These are phyloP conservation scores for Moniliella sp. DNA, from an alignment of 1,284 basidiomycete species.

Conservation along the genomic window DNA sequence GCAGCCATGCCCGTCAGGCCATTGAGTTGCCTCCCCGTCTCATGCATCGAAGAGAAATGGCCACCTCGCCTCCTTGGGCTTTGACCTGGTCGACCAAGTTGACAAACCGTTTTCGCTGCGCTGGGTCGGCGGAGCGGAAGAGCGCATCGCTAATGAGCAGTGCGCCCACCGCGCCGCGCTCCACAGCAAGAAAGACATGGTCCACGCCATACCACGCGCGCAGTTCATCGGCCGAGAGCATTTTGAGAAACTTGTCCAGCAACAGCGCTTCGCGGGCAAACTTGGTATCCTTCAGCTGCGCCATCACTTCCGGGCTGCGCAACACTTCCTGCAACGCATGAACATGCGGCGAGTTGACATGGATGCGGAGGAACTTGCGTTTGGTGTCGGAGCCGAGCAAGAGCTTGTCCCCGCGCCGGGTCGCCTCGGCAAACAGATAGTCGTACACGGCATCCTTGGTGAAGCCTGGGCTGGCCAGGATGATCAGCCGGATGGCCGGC, in stretches of 20 bases:
- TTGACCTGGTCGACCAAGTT: constrained; percentile 69
- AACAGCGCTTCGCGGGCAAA: constrained; percentile 71
- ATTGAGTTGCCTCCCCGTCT: constrained; percentile 69
- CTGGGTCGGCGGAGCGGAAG: constrained; percentile 43
- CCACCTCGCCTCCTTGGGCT: constrained; percentile 66
- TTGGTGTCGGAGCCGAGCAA: constrained; percentile 46
- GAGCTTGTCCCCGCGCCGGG: constrained; percentile 56
- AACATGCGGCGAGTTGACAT: constrained; percentile 77
- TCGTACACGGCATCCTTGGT: constrained; percentile 73
- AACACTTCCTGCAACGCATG: constrained; percentile 62
- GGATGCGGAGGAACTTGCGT: constrained; percentile 72
- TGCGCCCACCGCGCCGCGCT: constrained; percentile 79
- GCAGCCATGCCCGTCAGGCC: constrained; percentile 84
- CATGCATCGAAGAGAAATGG: constrained; percentile 99
- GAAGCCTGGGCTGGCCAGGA: constrained; percentile 90
- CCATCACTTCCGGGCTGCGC: constrained; percentile 9
- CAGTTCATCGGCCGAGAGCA: constrained; percentile 77
- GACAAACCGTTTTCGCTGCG: constrained; percentile 48
- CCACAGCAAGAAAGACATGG: constrained; percentile 72
- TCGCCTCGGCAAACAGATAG: constrained; percentile 37
- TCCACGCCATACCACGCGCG: constrained; percentile 95
- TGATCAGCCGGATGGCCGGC: constrained; percentile 59
- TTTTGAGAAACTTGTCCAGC: constrained; percentile 43
- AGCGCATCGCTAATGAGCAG: constrained; percentile 83
- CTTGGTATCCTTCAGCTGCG: constrained; percentile 81